A percentile compares a stretch with the other conserved stretches of the same genome.
Evolutionary conservation across 2,329 filamentous ascomycete species (phyloP).

Genomic region (Ascomycota sp.): DNA sequence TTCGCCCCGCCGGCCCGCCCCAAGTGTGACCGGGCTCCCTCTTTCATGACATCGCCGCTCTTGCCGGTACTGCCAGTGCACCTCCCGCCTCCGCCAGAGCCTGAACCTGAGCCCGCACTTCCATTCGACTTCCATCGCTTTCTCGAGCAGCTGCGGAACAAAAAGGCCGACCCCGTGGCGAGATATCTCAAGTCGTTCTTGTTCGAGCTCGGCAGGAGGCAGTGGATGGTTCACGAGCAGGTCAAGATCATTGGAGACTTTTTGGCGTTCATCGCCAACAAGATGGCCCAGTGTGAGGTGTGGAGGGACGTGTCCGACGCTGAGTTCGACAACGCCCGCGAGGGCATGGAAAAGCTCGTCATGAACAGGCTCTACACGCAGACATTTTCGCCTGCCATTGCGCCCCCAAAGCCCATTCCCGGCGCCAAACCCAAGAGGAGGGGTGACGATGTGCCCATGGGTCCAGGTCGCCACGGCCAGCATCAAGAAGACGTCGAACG

Average conservation of each 20-base stretch:
- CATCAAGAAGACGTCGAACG: constrained; percentile 96
- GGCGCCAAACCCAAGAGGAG: constrained; percentile 48
- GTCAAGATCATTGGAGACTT: constrained; percentile 98
- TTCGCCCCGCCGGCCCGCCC: constrained; percentile 15
- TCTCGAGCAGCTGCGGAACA: constrained; percentile 83
- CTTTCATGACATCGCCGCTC: constrained; percentile 14
- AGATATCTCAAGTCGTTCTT: constrained; percentile 90
- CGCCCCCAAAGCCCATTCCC: constrained; percentile 53
- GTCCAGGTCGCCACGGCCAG: constrained; percentile 75
- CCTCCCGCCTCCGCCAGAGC: constrained; percentile 49
- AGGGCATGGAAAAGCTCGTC: constrained; percentile 98
- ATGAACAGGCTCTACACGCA: constrained; percentile 95
- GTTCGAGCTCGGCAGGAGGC: constrained; percentile 84
- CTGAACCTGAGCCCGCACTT: constrained; percentile 60
- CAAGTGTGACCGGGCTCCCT: constrained; percentile 16
- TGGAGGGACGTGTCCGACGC: constrained; percentile 91
- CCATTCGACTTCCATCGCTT: constrained; percentile 97
- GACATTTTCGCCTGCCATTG: constrained; percentile 88
- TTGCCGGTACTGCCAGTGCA: constrained; percentile 31
- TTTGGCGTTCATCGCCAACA: constrained; percentile 87
- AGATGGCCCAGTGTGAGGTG: constrained; percentile 93
- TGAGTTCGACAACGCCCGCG: constrained; percentile 93
- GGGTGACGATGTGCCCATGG: constrained; percentile 46
- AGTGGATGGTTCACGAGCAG: constrained; percentile 99
- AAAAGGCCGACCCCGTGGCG: constrained; percentile 93